A percentile compares a stretch with the other conserved stretches of the same genome.
phyloP scores from a whole-genome alignment of 208 protist species.

The Leishmania turanica region DNA sequence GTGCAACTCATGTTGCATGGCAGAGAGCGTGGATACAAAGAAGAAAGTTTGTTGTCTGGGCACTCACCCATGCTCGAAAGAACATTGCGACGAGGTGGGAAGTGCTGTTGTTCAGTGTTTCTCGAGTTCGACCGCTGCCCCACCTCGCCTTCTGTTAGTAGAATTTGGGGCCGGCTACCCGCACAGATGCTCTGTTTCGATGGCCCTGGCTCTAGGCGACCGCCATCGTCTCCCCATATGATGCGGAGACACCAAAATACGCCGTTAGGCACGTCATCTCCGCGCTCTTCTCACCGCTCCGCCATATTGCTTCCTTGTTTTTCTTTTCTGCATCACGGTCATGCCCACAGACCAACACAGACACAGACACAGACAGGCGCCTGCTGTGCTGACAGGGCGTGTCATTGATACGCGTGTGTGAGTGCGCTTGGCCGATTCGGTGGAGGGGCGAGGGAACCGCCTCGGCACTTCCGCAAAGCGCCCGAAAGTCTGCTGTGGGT shows the following conservation, averaged over 20 bases:
- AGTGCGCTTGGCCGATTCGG: background rate
- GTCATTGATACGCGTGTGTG: background rate
- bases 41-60: background rate
- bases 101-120: background rate
- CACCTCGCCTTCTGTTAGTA: background rate
- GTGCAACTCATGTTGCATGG: background rate
- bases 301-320: background rate
- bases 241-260: background rate
- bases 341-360: background rate
- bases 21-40: background rate
- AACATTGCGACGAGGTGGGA: background rate
- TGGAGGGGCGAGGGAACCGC: background rate
- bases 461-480: background rate
- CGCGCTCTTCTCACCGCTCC: background rate
- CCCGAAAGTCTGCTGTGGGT: background rate
- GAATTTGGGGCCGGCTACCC: background rate
- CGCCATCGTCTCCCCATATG: background rate
- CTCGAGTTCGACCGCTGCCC: background rate
- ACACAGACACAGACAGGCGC: background rate
- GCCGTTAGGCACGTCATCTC: background rate
- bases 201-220: background rate
- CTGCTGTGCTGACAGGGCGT: background rate
- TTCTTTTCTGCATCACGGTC: background rate
- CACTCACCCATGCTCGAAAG: background rate
- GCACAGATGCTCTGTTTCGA: background rate